Evolutionary conservation across 768 basidiomycete genomes (phyloP).

Genomic region (Mycena venus): DNA sequence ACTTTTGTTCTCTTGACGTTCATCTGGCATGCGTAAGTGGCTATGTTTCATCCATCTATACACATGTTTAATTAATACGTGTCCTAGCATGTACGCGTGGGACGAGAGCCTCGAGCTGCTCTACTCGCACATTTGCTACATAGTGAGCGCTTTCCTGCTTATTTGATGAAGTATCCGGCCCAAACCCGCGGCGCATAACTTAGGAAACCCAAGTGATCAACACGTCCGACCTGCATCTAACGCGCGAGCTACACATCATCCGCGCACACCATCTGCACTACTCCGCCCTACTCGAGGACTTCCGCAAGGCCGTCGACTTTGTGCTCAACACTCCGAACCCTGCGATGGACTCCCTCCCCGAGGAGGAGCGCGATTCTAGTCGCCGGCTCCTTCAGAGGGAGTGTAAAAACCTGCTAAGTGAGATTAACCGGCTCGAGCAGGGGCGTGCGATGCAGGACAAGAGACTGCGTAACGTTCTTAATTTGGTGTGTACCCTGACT

Average conservation of each 20-base stretch:
- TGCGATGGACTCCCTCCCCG: conserved; percentile 55
- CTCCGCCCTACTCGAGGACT: conserved; percentile 66
- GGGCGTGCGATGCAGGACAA: conserved; percentile 61
- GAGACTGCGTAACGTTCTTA: conserved; percentile 66
- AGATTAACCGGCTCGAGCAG: conserved; percentile 61
- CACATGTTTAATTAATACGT: neutral
- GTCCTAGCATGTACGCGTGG: conserved; percentile 64
- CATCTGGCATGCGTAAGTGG: conserved; percentile 65
- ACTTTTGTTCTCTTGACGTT: conserved; percentile 68
- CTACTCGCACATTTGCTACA: conserved; percentile 62
- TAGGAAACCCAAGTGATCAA: conserved; percentile 65
- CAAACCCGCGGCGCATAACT: neutral
- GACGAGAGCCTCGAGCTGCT: conserved; percentile 69
- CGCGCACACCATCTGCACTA: conserved; percentile 74
- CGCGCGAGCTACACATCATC: conserved; percentile 68
- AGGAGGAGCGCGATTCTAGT: conserved; percentile 46
- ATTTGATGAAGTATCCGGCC: neutral
- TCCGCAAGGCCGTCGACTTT: conserved; percentile 65
- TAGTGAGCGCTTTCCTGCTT: conserved; percentile 54
- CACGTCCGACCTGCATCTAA: conserved; percentile 59
- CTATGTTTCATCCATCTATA: neutral
- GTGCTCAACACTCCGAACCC: conserved; percentile 65
- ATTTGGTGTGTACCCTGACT: conserved; percentile 50
- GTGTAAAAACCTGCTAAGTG: conserved; percentile 61
- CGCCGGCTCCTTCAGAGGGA: conserved; percentile 56